Evolutionary conservation across 371 early-diverging fungal genomes (phyloP), one percentile per base, ranked within the genome.

Genomic region (Quaeritorhiza haematococci): DNA sequence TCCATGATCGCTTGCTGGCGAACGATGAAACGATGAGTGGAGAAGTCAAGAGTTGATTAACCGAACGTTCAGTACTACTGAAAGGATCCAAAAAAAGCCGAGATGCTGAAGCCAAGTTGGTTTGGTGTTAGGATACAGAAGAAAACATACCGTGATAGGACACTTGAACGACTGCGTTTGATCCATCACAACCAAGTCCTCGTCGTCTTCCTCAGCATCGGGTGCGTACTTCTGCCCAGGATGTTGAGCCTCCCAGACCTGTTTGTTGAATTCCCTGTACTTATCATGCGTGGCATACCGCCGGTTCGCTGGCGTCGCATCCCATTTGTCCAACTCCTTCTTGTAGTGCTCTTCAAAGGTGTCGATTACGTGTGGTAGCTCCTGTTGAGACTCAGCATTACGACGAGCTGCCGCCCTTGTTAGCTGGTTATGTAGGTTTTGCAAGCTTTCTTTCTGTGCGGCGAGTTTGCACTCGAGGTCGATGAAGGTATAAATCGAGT

Each of bases 381-480:
- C 42, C 21, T 10, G 15, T n/a, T 27, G 19, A 53, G 19, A 8
- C n/a, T n/a, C n/a, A n/a, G 29, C 5, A 27, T 43, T 29, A 10
- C n/a, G 35, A 21, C 43, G 27, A 21, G 2, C 33, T 15, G 17
- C 6, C 8, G 67, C 21, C 38, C 45, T 53, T 17, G 41, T 49
- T 6, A 69, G 10, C 1, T 47, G 58, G 17, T 32, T 21, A 1
- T 53, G 49, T n/a, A 74, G 49, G 21, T 33, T 33, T 6, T 49
- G 54, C 42, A 28, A 59, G 29, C 70, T 49, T 19, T 46, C 60
- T 34, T 56, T 49, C 52, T 68, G 68, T 0, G 71, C 74, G 57
- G 64, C 68, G 55, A 68, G 68, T 10, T 71, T 71, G 49, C 71
- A 71, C 5, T 68, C 66, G 19, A 74, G 70, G 19, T 58, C 51